A percentile compares a stretch with the other conserved stretches of the same genome.
Conservation (phyloP, 345 rosid genomes). For the Salix koriyanagi region DNA sequence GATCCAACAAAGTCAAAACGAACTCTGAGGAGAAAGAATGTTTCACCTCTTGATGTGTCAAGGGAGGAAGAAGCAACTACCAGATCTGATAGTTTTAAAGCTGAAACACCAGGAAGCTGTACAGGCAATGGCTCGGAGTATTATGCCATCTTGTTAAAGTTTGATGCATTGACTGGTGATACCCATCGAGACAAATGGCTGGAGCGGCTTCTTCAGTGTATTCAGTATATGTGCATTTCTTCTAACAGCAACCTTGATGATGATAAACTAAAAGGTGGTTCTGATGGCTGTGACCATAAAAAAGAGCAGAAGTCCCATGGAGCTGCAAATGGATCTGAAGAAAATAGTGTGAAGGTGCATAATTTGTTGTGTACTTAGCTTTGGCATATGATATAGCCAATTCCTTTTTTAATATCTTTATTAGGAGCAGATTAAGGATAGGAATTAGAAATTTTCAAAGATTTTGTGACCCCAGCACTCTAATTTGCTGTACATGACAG, state of each 20-base stretch:
- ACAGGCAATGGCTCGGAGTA: slow-evolving; percentile 50
- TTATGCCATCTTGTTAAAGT: slow-evolving; percentile 48
- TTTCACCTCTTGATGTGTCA: slow-evolving; percentile 72
- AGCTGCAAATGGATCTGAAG: slow-evolving; percentile 43
- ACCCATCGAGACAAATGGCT: slow-evolving; percentile 80
- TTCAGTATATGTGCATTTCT: slow-evolving; percentile 56
- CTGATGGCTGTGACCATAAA: slow-evolving; percentile 33
- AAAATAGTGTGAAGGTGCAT: slow-evolving; percentile 43
- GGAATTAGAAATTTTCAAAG: slow-evolving; percentile 11
- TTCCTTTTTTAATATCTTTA: neutral
- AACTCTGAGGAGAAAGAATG: slow-evolving; percentile 39
- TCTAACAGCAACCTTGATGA: slow-evolving; percentile 36
- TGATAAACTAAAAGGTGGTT: slow-evolving; percentile 37
- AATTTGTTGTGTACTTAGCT: neutral
- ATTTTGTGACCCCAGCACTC: neutral
- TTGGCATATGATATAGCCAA: neutral
- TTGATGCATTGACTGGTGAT: slow-evolving; percentile 66
- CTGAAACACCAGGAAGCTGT: slow-evolving; percentile 90
- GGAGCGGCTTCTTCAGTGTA: slow-evolving; percentile 78
- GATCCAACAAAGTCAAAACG: slow-evolving; percentile 46
- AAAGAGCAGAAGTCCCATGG: slow-evolving; percentile 19
- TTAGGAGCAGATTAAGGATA: neutral
- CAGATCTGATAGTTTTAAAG: slow-evolving; percentile 43
- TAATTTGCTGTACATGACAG: slow-evolving; percentile 35
- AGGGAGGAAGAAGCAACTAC: slow-evolving; percentile 57